Base-by-base conservation (phyloP, 495 filamentous ascomycete species). In the Xylaria bambusicola region DNA sequence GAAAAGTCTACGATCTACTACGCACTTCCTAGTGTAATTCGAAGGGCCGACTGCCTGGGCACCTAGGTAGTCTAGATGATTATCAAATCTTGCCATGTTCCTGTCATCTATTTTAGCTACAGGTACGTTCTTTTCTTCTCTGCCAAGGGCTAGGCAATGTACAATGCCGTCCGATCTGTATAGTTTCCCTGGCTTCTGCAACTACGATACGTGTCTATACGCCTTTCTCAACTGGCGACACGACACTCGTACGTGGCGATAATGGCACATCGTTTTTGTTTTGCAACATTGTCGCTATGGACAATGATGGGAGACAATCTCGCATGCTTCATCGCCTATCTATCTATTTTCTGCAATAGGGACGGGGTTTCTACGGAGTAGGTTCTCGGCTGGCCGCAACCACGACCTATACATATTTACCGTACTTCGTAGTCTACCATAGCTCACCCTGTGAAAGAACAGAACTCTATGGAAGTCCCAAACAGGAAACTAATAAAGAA, bases 401-500 rank as follows among this genome's bases (percentile, higher is more conserved):
- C 50, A 52, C 38, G 29, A 21, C 53, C 52, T 47, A 35, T 29
- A n/a, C n/a, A n/a, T n/a, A n/a, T n/a, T n/a, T n/a, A n/a, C n/a
- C n/a, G n/a, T n/a, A n/a, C n/a, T n/a, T n/a, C 53, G 46, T 46
- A 55, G 52, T 42, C 29, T 36, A 36, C 42, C 53, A 42, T 8
- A 33, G 26, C 38, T 27, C 24, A 9, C 26, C 36, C 18, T 53
- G 50, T 53, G 15, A 35, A 40, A 35, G 35, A 44, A 55, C 52
- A 40, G n/a, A 26, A 56, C 29, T 33, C 29, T 33, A 33, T 10
- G 20, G 40, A 47, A 23, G 23, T 10, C 53, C 29, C 40, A 36
- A 56, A 56, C 27, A 47, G 53, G 53, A 46, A 57, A 57, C 29
- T 35, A 48, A 48, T 35, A 38, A 35, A 35, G 54, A 48, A 24